Evolutionary conservation across 768 basidiomycete species (phyloP).

Genomic region (Pholiota conissans): DNA sequence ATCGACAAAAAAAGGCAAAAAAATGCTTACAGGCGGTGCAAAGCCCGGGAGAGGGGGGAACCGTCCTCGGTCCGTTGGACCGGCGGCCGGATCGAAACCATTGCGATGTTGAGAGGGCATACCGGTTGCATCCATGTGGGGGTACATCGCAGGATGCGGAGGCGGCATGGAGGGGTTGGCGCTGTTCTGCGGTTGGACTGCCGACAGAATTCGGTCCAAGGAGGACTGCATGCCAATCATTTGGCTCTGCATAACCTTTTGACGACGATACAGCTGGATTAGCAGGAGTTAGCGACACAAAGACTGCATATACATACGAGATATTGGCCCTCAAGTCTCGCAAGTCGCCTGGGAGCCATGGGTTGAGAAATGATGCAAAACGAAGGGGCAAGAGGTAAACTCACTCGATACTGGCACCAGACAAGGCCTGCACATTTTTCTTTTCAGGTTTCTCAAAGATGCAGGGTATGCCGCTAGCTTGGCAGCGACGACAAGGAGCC

Average conservation of each 20-base stretch:
- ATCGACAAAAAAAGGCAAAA: slow-evolving; percentile 7
- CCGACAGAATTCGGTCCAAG: slow-evolving; percentile 77
- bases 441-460: slow-evolving; percentile 92
- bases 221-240: slow-evolving; percentile 95
- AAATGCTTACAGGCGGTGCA: slow-evolving; percentile 73
- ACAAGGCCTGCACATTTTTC: slow-evolving; percentile 63
- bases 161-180: slow-evolving; percentile 31
- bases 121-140: slow-evolving; percentile 30
- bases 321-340: slow-evolving; percentile 85
- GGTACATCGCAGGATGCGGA: slow-evolving; percentile 35
- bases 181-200: slow-evolving; percentile 50
- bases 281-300: not conserved
- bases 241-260: slow-evolving; percentile 86
- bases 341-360: slow-evolving; percentile 60
- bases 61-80: slow-evolving; percentile 32
- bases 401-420: slow-evolving; percentile 74
- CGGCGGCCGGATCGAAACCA: slow-evolving; percentile 37
- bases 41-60: slow-evolving; percentile 90
- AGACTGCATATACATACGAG: slow-evolving; percentile 45
- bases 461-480: slow-evolving; percentile 76
- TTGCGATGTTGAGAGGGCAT: slow-evolving; percentile 38
- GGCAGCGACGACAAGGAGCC: slow-evolving; percentile 91
- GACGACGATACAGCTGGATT: slow-evolving; percentile 3
- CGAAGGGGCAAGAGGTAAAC: slow-evolving; percentile 25
- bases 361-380: slow-evolving; percentile 19